Percentiles rank a stretch among this genome's conserved stretches.
phyloP scores from a whole-genome alignment of 768 basidiomycete species.

The Infundibulicybe gibba region DNA sequence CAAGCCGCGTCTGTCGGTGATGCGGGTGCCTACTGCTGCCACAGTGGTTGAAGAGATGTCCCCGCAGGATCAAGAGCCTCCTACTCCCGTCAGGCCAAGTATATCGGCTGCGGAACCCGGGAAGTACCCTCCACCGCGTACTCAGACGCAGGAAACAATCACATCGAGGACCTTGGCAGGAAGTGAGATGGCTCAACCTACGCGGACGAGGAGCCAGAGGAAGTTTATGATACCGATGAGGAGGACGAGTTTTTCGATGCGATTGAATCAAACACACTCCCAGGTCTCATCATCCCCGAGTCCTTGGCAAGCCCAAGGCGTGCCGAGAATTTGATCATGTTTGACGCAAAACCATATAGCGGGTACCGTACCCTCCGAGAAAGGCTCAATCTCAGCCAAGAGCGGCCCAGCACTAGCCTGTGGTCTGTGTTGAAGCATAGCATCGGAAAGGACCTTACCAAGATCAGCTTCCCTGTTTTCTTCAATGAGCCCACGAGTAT shows the following conservation, averaged over 20 bases:
- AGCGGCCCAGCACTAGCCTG: constrained; percentile 84
- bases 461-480: constrained; percentile 91
- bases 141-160: not conserved
- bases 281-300: constrained; percentile 69
- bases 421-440: constrained; percentile 95
- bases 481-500: constrained; percentile 96
- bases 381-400: constrained; percentile 63
- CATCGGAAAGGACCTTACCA: constrained; percentile 96
- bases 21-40: constrained; percentile 4
- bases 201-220: constrained; percentile 12
- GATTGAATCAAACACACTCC: constrained; percentile 78
- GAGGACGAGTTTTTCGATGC: constrained; percentile 99
- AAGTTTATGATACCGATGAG: constrained; percentile 57
- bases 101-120: not conserved
- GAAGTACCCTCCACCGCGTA: not conserved
- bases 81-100: not conserved
- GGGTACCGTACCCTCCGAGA: constrained; percentile 67
- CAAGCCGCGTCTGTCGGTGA: constrained; percentile 14
- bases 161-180: not conserved
- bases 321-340: constrained; percentile 10
- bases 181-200: not conserved
- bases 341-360: constrained; percentile 43
- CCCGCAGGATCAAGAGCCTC: not conserved
- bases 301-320: constrained; percentile 45
- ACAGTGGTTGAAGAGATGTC: constrained; percentile 5